phyloP scores from a whole-genome alignment of 495 filamentous ascomycete species.

The Xylaria acuta region DNA sequence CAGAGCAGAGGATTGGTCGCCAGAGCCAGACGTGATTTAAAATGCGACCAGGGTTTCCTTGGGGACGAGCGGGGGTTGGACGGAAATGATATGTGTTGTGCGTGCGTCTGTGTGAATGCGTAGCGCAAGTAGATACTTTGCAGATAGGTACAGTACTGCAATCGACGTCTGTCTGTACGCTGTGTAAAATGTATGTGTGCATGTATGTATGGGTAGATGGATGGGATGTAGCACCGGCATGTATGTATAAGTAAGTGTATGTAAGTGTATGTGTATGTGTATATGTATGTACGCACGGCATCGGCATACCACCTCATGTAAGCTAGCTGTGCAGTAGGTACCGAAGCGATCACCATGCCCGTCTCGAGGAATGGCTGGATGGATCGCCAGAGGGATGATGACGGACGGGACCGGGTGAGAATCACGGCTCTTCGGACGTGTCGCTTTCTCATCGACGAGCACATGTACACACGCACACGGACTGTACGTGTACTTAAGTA shows the following conservation, averaged over 20 bases:
- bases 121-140: constrained; percentile 6
- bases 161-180: neutral
- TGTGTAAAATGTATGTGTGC: neutral
- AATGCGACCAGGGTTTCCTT: constrained; percentile 11
- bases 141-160: neutral
- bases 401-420: constrained; percentile 3
- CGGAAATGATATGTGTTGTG: constrained; percentile 15
- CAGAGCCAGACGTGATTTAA: constrained; percentile 7
- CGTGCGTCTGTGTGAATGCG: neutral
- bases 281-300: constrained; percentile 23
- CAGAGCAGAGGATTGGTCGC: neutral
- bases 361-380: neutral
- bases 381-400: constrained; percentile 8
- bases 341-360: constrained; percentile 2
- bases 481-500: neutral
- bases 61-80: neutral
- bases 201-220: neutral
- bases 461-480: constrained; percentile 2
- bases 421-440: neutral
- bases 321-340: constrained; percentile 4
- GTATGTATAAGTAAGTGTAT: neutral
- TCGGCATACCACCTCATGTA: constrained; percentile 24
- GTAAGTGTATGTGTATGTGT: constrained; percentile 2
- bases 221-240: neutral
- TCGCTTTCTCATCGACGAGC: constrained; percentile 8